A percentile compares a stretch with the other conserved stretches of the same genome.
Conservation (phyloP, 352 stramenopile species). For the Phytophthora meadii region DNA sequence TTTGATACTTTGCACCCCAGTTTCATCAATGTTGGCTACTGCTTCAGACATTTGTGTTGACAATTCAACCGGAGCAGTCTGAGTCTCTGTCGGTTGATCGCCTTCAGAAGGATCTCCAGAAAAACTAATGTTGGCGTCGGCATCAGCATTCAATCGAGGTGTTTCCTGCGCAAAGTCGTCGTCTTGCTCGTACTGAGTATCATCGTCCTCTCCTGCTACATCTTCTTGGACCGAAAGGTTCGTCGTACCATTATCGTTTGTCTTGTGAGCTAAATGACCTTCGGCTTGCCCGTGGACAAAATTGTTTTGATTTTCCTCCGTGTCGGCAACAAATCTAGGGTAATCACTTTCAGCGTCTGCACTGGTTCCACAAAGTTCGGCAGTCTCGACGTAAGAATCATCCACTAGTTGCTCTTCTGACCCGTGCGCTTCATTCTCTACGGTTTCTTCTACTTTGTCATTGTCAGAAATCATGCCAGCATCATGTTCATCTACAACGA, state of each 20-base stretch:
- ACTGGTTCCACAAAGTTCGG: not conserved
- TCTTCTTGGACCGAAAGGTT: not conserved
- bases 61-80: not conserved
- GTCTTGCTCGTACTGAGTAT: constrained; percentile 26
- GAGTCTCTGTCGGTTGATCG: not conserved
- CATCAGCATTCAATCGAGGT: not conserved
- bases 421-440: constrained; percentile 1
- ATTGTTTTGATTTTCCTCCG: constrained; percentile 1
- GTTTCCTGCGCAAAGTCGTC: constrained; percentile 29
- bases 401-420: constrained; percentile 1
- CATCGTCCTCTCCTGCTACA: constrained; percentile 12
- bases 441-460: not conserved
- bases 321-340: constrained; percentile 14
- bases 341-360: constrained; percentile 14
- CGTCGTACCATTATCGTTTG: not conserved
- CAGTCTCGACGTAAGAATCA: constrained; percentile 5
- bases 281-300: not conserved
- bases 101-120: not conserved
- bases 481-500: constrained; percentile 6
- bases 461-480: not conserved
- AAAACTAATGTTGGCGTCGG: not conserved
- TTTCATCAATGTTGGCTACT: not conserved
- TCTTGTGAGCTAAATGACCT: not conserved
- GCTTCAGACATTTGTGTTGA: not conserved
- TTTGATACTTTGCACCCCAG: not conserved